Conservation (phyloP, 352 stramenopile species). For the Phytopythium montanum region DNA sequence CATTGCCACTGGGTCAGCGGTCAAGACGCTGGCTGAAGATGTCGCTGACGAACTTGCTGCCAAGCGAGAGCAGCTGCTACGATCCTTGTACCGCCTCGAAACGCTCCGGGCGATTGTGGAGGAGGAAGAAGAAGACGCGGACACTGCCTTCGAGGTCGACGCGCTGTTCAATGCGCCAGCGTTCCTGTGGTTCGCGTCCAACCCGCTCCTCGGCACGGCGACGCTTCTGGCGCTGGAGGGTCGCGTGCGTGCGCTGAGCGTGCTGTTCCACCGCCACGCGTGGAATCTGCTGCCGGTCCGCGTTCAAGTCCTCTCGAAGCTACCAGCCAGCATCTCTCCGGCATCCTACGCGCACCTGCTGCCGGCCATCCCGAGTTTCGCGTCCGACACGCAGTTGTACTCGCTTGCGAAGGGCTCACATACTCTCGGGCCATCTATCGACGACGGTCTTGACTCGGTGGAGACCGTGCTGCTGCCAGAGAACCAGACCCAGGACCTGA, state of each 20-base stretch:
- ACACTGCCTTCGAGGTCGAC: constrained; percentile 18
- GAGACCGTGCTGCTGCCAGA: constrained; percentile 28
- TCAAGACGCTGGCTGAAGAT: background rate
- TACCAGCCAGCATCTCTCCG: constrained; percentile 37
- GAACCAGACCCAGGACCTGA: constrained; percentile 40
- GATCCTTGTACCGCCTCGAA: constrained; percentile 44
- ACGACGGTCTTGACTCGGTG: constrained; percentile 11
- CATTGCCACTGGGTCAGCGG: constrained; percentile 6
- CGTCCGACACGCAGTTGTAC: constrained; percentile 38
- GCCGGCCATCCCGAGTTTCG: constrained; percentile 30
- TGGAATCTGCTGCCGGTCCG: constrained; percentile 49
- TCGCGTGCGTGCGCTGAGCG: constrained; percentile 31
- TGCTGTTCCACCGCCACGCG: constrained; percentile 49
- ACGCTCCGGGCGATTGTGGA: constrained; percentile 35
- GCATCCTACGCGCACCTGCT: constrained; percentile 40
- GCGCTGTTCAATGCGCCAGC: constrained; percentile 13
- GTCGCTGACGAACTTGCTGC: constrained; percentile 8
- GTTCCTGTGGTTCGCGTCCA: constrained; percentile 30
- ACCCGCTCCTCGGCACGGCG: constrained; percentile 30
- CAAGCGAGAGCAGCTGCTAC: constrained; percentile 24
- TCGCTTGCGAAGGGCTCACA: constrained; percentile 18
- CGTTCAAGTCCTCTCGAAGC: constrained; percentile 38
- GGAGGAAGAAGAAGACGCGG: constrained; percentile 27
- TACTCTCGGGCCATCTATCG: constrained; percentile 2
- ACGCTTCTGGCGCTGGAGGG: constrained; percentile 47